phyloP scores from a whole-genome alignment of 257 asterid species.

The Ehretia macrophylla region DNA sequence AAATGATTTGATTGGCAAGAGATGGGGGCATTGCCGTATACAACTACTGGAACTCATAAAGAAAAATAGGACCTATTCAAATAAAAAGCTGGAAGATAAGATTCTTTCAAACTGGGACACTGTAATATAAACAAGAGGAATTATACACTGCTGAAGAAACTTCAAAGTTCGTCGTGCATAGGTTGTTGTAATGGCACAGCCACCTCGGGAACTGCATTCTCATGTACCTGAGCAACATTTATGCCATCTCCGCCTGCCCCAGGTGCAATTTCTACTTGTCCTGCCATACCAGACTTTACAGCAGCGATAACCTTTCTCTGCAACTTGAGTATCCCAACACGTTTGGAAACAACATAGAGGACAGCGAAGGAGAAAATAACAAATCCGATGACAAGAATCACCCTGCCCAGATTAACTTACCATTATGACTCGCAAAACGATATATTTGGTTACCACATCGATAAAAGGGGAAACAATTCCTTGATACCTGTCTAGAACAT shows the following conservation, averaged over 20 bases:
- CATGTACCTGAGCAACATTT: slow-evolving; percentile 40
- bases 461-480: not conserved
- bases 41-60: no score
- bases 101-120: no score
- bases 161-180: slow-evolving; percentile 83
- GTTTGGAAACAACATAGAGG: slow-evolving; percentile 88
- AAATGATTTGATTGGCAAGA: no score
- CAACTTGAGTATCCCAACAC: slow-evolving; percentile 78
- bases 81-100: no score
- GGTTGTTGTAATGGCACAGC: slow-evolving; percentile 50
- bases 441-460: not conserved
- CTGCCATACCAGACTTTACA: slow-evolving; percentile 67
- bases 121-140: not conserved
- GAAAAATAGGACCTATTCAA: no score
- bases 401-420: slow-evolving; percentile 42
- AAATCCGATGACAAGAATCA: slow-evolving; percentile 63
- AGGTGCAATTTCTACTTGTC: slow-evolving; percentile 40
- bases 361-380: slow-evolving; percentile 76
- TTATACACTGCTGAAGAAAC: not conserved
- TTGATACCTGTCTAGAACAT: slow-evolving; percentile 72
- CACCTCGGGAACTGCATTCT: slow-evolving; percentile 34
- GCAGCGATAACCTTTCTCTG: slow-evolving; percentile 70
- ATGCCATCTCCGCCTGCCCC: slow-evolving; percentile 32
- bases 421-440: slow-evolving; percentile 8
- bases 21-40: no score